These are phyloP conservation scores for Pythium dissotocum DNA, from an alignment of 352 stramenopile genomes.

Conservation along the genomic window DNA sequence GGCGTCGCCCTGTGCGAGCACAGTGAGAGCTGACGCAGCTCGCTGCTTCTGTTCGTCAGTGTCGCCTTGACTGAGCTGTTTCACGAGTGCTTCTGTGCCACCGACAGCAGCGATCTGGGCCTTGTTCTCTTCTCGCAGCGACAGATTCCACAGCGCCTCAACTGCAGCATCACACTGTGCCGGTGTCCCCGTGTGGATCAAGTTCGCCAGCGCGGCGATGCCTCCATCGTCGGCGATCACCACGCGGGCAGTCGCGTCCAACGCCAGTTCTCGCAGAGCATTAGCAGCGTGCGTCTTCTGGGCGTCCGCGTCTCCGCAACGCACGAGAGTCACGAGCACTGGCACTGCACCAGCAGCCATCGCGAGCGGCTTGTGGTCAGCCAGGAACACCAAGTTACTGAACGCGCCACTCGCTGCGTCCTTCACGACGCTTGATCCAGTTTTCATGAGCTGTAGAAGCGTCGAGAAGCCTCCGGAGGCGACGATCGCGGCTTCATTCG, in stretches of 20 bases:
- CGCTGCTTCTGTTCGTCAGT: constrained; percentile 8
- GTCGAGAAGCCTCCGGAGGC: background rate
- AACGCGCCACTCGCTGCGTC: background rate
- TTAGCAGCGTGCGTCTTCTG: constrained; percentile 1
- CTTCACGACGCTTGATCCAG: background rate
- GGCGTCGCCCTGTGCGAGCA: constrained; percentile 4
- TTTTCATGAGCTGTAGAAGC: background rate
- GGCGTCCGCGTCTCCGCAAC: background rate
- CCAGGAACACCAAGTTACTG: background rate
- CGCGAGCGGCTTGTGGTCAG: background rate
- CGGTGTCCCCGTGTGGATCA: background rate
- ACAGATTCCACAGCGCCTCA: constrained; percentile 15
- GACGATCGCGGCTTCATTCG: background rate
- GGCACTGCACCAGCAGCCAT: background rate
- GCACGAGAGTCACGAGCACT: background rate
- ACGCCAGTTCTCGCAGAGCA: background rate
- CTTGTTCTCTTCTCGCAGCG: constrained; percentile 2
- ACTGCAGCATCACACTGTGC: background rate
- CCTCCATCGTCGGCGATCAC: background rate
- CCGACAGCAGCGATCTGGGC: constrained; percentile 5
- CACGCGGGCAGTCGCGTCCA: background rate
- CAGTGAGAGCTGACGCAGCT: constrained; percentile 7
- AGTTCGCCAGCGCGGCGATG: background rate
- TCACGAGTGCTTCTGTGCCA: constrained; percentile 6
- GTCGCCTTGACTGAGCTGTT: background rate